These are phyloP conservation scores for Paramecium pentaurelia DNA, from an alignment of 73 alveolate genomes.

Conservation along the genomic window DNA sequence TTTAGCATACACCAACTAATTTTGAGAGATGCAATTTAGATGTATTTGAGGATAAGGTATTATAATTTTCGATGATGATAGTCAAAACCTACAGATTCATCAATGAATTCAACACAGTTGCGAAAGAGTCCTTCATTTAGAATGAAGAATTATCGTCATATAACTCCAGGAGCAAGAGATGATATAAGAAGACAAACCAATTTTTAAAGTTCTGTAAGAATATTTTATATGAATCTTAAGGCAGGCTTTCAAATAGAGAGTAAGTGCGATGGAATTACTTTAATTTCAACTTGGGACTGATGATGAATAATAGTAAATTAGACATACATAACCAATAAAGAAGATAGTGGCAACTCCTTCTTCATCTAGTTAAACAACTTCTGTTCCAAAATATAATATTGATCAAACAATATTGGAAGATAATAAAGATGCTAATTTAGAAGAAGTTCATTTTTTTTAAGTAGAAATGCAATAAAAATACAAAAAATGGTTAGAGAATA, in stretches of 20 bases:
- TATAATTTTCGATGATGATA: not conserved
- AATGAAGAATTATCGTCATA: slow-evolving; percentile 37
- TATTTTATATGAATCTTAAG: not conserved
- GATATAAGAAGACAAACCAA: not conserved
- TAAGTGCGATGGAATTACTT: slow-evolving; percentile 11
- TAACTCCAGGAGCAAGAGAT: slow-evolving; percentile 42
- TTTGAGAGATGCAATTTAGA: slow-evolving; percentile 2
- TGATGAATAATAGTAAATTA: not conserved
- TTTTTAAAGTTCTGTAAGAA: not conserved
- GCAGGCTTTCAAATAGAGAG: slow-evolving; percentile 1
- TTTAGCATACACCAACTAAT: not conserved
- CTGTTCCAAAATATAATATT: not conserved
- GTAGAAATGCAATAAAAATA: slow-evolving; percentile 20
- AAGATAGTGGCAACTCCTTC: slow-evolving; percentile 11
- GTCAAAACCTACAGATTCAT: slow-evolving; percentile 22
- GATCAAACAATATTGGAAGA: slow-evolving; percentile 15
- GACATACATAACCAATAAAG: slow-evolving; percentile 5
- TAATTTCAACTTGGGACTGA: slow-evolving; percentile 18
- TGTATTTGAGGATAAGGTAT: slow-evolving; percentile 16
- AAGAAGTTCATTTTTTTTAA: slow-evolving; percentile 17
- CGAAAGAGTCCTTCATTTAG: slow-evolving; percentile 42
- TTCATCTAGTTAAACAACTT: slow-evolving; percentile 29
- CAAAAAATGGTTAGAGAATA: slow-evolving; percentile 34
- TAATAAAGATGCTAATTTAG: not conserved
- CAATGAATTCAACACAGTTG: not conserved